A percentile compares a stretch with the other conserved stretches of the same genome.
Conservation (phyloP, 1,284 basidiomycete species). For the Ganoderma sinense region DNA sequence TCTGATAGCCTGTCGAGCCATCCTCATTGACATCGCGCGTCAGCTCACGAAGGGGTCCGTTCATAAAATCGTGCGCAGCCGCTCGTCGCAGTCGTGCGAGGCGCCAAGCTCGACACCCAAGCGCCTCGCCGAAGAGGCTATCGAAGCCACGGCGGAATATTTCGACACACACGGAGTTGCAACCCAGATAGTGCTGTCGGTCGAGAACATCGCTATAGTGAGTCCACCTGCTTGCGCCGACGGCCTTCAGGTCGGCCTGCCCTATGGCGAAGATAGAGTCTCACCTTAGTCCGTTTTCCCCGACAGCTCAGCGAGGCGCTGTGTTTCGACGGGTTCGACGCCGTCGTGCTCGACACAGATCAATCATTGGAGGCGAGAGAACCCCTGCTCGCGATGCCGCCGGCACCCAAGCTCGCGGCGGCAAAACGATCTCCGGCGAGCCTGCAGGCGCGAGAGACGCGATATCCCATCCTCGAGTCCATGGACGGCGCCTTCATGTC, state of each 20-base stretch:
- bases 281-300: slow-evolving; percentile 7
- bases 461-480: slow-evolving; percentile 15
- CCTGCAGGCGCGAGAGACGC: slow-evolving; percentile 16
- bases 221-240: slow-evolving; percentile 4
- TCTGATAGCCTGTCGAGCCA: slow-evolving; percentile 5
- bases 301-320: slow-evolving; percentile 22
- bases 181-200: slow-evolving; percentile 48
- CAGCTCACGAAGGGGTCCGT: slow-evolving; percentile 21
- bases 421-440: slow-evolving; percentile 13
- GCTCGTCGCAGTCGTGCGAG: background rate
- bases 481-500: slow-evolving; percentile 20
- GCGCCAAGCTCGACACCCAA: slow-evolving; percentile 17
- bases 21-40: slow-evolving; percentile 20
- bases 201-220: slow-evolving; percentile 38
- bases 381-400: slow-evolving; percentile 14
- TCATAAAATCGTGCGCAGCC: slow-evolving; percentile 10
- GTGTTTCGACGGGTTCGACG: slow-evolving; percentile 23
- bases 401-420: slow-evolving; percentile 9
- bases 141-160: slow-evolving; percentile 56
- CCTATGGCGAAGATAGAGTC: background rate
- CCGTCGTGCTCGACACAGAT: slow-evolving; percentile 20
- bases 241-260: background rate
- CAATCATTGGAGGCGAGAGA: slow-evolving; percentile 23
- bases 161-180: slow-evolving; percentile 50
- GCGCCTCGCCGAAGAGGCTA: slow-evolving; percentile 51